phyloP scores from a whole-genome alignment of 2,329 filamentous ascomycete genomes.

The Colletotrichum neosansevieriae region DNA sequence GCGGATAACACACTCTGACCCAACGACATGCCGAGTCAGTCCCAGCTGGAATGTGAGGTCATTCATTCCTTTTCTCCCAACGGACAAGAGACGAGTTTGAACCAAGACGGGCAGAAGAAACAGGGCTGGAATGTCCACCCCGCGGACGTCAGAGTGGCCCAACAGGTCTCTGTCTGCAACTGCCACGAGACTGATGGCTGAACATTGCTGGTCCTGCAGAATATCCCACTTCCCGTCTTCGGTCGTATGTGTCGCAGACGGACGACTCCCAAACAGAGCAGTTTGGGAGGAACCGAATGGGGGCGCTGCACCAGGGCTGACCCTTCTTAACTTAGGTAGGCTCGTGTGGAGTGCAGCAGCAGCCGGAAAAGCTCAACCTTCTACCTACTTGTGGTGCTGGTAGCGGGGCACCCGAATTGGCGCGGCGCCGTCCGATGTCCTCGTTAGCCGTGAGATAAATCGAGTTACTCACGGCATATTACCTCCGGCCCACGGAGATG shows the following conservation, averaged over 20 bases:
- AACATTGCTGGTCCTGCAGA: not conserved
- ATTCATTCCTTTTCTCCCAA: not conserved
- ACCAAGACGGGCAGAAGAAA: not conserved
- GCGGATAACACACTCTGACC: too few species aligned
- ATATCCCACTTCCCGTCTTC: slow-evolving; percentile 5
- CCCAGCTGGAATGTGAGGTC: not conserved
- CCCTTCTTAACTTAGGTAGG: not conserved
- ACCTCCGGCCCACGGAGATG: not conserved
- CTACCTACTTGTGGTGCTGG: not conserved
- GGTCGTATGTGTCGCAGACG: slow-evolving; percentile 5
- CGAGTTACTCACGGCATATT: not conserved
- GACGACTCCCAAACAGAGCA: slow-evolving; percentile 10
- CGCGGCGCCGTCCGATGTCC: too few species aligned
- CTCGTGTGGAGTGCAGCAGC: slow-evolving; percentile 13
- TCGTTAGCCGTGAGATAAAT: too few species aligned
- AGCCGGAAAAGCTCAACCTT: not conserved
- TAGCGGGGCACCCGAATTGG: too few species aligned
- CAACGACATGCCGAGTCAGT: not conserved
- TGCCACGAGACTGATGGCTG: not conserved
- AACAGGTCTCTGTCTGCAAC: not conserved
- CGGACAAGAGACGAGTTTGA: not conserved
- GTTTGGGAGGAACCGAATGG: not conserved
- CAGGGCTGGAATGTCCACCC: not conserved
- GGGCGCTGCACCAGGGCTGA: not conserved
- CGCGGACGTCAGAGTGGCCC: not conserved